Evolutionary conservation across 176 grass and related monocot species (phyloP).

Genomic region (Rhynchospora pubera): DNA sequence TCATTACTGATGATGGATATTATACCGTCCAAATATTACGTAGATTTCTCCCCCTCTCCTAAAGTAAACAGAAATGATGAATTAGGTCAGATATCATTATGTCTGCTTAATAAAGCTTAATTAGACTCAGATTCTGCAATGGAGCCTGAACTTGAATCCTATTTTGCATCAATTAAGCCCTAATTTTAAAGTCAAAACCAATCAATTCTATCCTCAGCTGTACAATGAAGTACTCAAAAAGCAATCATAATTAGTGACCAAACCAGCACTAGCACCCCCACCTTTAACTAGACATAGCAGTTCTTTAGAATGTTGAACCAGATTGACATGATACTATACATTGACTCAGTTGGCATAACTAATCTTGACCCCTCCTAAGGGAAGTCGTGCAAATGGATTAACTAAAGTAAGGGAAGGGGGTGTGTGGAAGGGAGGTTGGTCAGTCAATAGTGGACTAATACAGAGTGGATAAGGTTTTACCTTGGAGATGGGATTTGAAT

Average conservation of each 20-base stretch:
- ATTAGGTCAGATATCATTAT: too few species aligned
- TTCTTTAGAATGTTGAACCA: neutral
- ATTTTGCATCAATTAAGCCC: neutral
- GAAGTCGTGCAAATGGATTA: too few species aligned
- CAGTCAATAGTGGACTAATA: neutral
- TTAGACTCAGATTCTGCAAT: neutral
- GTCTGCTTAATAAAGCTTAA: too few species aligned
- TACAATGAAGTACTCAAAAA: neutral
- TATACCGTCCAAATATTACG: neutral
- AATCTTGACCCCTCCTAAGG: neutral
- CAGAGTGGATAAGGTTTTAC: neutral
- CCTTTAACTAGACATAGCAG: too few species aligned
- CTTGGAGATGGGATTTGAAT: slow-evolving; percentile 63
- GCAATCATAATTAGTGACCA: neutral
- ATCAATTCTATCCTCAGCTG: neutral
- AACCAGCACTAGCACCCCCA: neutral
- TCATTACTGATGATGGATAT: neutral
- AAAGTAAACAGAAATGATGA: neutral
- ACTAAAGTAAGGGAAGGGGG: too few species aligned
- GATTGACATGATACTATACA: neutral
- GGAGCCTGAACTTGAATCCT: neutral
- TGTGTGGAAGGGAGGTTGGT: neutral
- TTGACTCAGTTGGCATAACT: neutral
- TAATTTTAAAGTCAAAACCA: neutral
- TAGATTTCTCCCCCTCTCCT: neutral